These are phyloP conservation scores for Passiflora organensis DNA, from an alignment of 345 rosid genomes.

Conservation along the genomic window DNA sequence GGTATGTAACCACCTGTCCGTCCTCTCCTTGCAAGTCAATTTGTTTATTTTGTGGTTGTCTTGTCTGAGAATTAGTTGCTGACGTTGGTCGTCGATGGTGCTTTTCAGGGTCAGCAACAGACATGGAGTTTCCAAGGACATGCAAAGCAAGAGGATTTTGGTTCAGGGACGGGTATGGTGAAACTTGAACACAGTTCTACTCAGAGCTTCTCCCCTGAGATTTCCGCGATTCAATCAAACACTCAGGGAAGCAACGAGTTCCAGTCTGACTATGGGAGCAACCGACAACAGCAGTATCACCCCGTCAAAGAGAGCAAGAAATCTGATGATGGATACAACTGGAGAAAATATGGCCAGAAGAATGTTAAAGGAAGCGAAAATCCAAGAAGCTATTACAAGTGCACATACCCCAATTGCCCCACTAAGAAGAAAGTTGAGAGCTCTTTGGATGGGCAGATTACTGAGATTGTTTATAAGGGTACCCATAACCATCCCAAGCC, in stretches of 20 bases:
- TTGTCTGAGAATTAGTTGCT: neutral
- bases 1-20: slow-evolving; percentile 21
- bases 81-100: neutral
- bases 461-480: slow-evolving; percentile 87
- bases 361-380: slow-evolving; percentile 94
- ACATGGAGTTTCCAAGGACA: slow-evolving; percentile 42
- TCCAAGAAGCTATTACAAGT: slow-evolving; percentile 91
- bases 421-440: slow-evolving; percentile 94
- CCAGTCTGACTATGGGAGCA: slow-evolving; percentile 30
- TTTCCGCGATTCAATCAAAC: slow-evolving; percentile 35
- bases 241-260: slow-evolving; percentile 22
- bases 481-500: slow-evolving; percentile 89
- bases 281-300: slow-evolving; percentile 34
- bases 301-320: slow-evolving; percentile 47
- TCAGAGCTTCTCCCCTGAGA: slow-evolving; percentile 42
- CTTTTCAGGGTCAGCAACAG: slow-evolving; percentile 43
- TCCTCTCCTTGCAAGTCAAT: neutral
- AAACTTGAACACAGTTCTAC: slow-evolving; percentile 26
- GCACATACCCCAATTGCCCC: slow-evolving; percentile 67
- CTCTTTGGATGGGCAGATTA: slow-evolving; percentile 73
- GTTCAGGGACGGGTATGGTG: slow-evolving; percentile 14
- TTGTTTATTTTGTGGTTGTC: neutral
- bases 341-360: slow-evolving; percentile 98
- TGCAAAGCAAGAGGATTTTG: slow-evolving; percentile 28
- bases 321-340: slow-evolving; percentile 85